Evolutionary conservation across 1,284 basidiomycete species (phyloP), one percentile per base, ranked within the genome.

Genomic region (Apiotrichum akiyoshidainum): DNA sequence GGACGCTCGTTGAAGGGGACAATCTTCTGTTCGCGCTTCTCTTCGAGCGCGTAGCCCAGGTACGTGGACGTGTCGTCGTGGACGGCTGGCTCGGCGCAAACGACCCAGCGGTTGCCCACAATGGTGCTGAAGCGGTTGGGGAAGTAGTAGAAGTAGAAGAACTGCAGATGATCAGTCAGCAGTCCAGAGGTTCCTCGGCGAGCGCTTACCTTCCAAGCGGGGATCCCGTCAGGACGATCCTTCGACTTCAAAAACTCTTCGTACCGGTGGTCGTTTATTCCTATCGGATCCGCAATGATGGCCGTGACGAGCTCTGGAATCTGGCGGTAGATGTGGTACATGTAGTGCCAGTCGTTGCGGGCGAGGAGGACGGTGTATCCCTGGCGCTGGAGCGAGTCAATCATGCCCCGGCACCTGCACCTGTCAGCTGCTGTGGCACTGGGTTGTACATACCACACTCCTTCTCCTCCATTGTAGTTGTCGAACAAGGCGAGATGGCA

Each of bases 171-270:
- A 11, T 14, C 44, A 53, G 26, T 31, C 26, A 7, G 26, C 26
- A 3, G 26, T 31, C 26, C 7, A 31, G 26, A 31, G 26, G 26
- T 31, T 31, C 26, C 26, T 31, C 7, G 26, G 26, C 26, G 4
- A 31, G 26, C 26, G 26, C 65, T 40, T 58, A 67, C 67, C 64
- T 68, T 67, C 67, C 67, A 68, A 0, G 67, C 67, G 0, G 67
- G 67, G 37, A 68, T 60, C 21, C 67, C 67, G 7, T 61, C 22
- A 2, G n/a, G 33, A 5, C 52, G 59, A 44, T 65, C 64, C 39
- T 48, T 33, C 22, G 57, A 58, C 42, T 52, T 42, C 5, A 44
- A 44, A 19, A 54, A 55, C 37, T 39, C 37, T 14, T 54, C 52
- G 34, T 61, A 55, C 45, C 57, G 49, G 7, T 50, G 46, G 16